Conservation (phyloP, 1,139 yeast genomes). For the Suhomyces wounanorum region DNA sequence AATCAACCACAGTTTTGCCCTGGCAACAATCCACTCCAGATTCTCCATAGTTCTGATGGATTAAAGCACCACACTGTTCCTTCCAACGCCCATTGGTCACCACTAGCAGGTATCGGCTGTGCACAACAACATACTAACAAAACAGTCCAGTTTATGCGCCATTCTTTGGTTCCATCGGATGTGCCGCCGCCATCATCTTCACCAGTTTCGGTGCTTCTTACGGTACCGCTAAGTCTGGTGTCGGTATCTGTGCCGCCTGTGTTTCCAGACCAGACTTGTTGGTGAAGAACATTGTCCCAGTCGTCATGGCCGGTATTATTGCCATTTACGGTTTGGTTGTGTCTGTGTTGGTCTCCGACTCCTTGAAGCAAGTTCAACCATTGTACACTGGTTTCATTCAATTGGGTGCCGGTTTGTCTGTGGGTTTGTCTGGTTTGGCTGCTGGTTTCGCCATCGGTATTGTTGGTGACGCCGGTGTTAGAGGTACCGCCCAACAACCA, state of each 20-base stretch:
- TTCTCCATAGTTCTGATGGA: not conserved
- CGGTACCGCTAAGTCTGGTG: constrained; percentile 99
- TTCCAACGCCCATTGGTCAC: not conserved
- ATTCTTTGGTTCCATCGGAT: constrained; percentile 96
- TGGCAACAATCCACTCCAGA: not conserved
- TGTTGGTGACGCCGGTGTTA: constrained; percentile 98
- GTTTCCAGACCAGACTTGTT: constrained; percentile 95
- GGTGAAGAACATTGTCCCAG: constrained; percentile 91
- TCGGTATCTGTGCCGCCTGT: constrained; percentile 98
- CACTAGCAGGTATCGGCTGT: not conserved
- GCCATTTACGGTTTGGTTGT: constrained; percentile 99
- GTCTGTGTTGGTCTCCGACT: constrained; percentile 89
- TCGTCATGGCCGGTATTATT: constrained; percentile 99
- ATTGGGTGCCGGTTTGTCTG: constrained; percentile 97
- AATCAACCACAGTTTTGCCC: not conserved
- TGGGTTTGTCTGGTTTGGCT: constrained; percentile 95
- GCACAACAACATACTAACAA: constrained; percentile 22
- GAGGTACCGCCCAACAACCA: constrained; percentile 96
- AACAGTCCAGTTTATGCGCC: constrained; percentile 82
- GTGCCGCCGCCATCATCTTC: constrained; percentile 98
- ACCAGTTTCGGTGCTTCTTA: constrained; percentile 99
- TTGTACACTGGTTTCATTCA: constrained; percentile 97
- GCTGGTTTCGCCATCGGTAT: constrained; percentile 99
- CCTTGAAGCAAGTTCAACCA: constrained; percentile 88
- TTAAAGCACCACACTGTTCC: not conserved